These are phyloP conservation scores for Tulasnella sp. DNA, from an alignment of 768 basidiomycete genomes.

Conservation along the genomic window DNA sequence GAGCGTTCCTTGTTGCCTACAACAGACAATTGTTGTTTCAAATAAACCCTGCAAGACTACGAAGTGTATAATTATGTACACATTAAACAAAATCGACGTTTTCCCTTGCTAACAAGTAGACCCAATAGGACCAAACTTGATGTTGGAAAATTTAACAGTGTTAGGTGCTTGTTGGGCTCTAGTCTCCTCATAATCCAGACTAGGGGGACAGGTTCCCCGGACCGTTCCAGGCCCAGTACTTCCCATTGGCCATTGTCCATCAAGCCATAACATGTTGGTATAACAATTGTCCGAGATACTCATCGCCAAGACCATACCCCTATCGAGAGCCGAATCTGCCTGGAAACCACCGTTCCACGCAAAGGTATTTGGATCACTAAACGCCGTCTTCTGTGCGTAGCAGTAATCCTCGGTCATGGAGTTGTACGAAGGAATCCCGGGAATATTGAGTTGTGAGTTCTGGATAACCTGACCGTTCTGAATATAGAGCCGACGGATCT, in stretches of 20 bases:
- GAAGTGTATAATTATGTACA: no score
- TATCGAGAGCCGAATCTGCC: conserved; percentile 27
- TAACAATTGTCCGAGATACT: conserved; percentile 43
- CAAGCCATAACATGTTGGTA: conserved; percentile 32
- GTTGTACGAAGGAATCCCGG: conserved; percentile 27
- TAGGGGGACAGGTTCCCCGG: conserved; percentile 13
- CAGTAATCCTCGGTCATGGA: conserved; percentile 15
- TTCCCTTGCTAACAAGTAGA: no score
- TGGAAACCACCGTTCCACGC: conserved; percentile 31
- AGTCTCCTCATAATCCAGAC: not conserved
- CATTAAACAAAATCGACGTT: no score
- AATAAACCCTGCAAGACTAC: no score
- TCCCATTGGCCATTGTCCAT: conserved; percentile 12
- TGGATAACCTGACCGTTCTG: conserved; percentile 40
- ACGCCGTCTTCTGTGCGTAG: conserved; percentile 20
- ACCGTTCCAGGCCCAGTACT: conserved; percentile 8
- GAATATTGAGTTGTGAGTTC: conserved; percentile 37
- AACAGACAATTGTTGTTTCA: no score
- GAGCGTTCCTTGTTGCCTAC: no score
- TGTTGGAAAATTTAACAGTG: conserved; percentile 9
- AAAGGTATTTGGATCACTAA: conserved; percentile 36
- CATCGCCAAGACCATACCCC: conserved; percentile 39
- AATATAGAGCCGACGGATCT: conserved; percentile 35
- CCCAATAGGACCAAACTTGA: not conserved
- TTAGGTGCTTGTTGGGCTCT: not conserved